Base-by-base conservation (phyloP, 345 rosid genomes). In the Bruguiera parviflora region DNA sequence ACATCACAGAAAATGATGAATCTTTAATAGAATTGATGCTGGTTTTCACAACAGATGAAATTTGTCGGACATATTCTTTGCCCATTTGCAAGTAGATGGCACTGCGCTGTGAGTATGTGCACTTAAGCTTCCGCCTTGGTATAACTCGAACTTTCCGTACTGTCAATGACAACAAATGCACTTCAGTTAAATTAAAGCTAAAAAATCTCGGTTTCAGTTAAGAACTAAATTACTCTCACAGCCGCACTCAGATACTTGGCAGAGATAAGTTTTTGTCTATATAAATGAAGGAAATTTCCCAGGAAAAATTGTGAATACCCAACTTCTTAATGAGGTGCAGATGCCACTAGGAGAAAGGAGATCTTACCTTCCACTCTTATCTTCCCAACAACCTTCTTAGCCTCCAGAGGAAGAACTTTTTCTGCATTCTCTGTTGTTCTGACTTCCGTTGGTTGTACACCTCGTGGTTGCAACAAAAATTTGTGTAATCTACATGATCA, bases 391-490 rank as follows among this genome's bases (percentile, higher is more conserved):
- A 88, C 77, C 65, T 80, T 89, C 77, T 88, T 91, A 62, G 76
- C 47, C 81, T 86, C 89, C 72, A 74, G 29, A 63, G 86, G 67
- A 70, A 71, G 56, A 66, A 83, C 68, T 65, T 80, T 84, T 68
- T 87, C 92, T 13, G 70, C 69, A 71, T 63, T 82, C 80, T 76
- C 79, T 37, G 62, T 71, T 49, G 67, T 73, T 60, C 69, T 77
- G 69, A 81, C 84, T 66, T 87, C 88, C 29, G 53, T 71, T 25
- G 87, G 80, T 78, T 76, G 83, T 59, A 81, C 80, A 64, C 87
- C 84, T 76, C 88, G 84, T 55, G 99, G 99, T 81, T 88, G 97
- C 82, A 94, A 71, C 78, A 94, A 80, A 83, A 89, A 86, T 63
- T 86, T 91, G 72, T 91, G 90, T 78, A 94, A 76, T 67, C 97